Evolutionary conservation across 1,139 yeast species (phyloP).

Genomic region (Wickerhamomyces sp.): DNA sequence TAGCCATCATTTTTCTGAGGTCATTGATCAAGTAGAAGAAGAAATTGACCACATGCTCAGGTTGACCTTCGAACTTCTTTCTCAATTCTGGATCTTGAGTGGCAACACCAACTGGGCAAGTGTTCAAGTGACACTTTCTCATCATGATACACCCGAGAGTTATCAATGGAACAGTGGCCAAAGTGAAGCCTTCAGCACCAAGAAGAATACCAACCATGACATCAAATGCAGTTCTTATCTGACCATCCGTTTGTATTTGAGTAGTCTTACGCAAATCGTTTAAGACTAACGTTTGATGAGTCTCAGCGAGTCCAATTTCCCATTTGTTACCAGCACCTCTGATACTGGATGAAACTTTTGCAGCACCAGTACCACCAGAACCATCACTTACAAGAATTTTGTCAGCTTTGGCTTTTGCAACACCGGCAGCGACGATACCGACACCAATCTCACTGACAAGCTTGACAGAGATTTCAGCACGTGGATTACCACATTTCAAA

Average conservation of each 20-base stretch:
- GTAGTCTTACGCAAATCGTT: conserved; percentile 96
- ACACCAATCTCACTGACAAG: conserved; percentile 98
- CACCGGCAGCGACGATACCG: conserved; percentile 98
- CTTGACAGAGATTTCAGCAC: conserved; percentile 95
- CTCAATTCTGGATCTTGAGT: conserved; percentile 96
- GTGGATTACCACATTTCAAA: conserved; percentile 92
- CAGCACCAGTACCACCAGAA: conserved; percentile 99
- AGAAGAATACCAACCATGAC: conserved; percentile 91
- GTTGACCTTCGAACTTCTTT: conserved; percentile 91
- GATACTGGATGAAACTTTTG: conserved; percentile 89
- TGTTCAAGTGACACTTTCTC: conserved; percentile 88
- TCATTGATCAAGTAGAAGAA: conserved; percentile 93
- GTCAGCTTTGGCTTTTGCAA: conserved; percentile 97
- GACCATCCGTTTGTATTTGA: conserved; percentile 95
- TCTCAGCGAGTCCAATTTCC: conserved; percentile 98
- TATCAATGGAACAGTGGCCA: conserved; percentile 94
- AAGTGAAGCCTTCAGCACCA: conserved; percentile 98
- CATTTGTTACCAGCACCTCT: conserved; percentile 97
- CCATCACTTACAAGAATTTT: conserved; percentile 94
- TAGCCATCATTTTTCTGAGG: conserved; percentile 88
- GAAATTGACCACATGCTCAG: conserved; percentile 97
- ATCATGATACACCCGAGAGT: conserved; percentile 97
- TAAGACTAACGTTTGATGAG: conserved; percentile 94
- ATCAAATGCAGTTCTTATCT: conserved; percentile 87
- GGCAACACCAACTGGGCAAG: conserved; percentile 98